phyloP scores from a whole-genome alignment of 192 early-diverging fungal genomes.

The Rhizoclosmatium sp. region DNA sequence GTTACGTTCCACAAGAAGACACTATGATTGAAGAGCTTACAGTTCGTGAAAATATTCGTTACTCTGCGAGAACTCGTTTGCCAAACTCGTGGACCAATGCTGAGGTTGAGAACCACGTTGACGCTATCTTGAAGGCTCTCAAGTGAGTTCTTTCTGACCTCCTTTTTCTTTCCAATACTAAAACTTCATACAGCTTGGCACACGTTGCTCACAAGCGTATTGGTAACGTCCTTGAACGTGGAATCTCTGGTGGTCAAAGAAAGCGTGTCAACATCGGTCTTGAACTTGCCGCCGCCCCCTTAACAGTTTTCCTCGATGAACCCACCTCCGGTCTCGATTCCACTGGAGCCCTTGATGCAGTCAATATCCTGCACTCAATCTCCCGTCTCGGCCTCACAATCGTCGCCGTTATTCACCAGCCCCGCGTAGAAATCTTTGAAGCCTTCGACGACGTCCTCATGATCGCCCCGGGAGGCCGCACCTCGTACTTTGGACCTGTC shows the following conservation, averaged over 20 bases:
- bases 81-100: constrained; percentile 66
- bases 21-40: constrained; percentile 61
- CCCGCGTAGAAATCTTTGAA: constrained; percentile 75
- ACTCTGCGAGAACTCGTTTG: constrained; percentile 81
- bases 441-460: constrained; percentile 89
- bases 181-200: constrained; percentile 20
- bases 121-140: constrained; percentile 73
- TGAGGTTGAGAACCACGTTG: constrained; percentile 76
- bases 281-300: constrained; percentile 83
- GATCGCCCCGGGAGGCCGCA: constrained; percentile 79
- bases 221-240: constrained; percentile 75
- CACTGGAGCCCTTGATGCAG: constrained; percentile 71
- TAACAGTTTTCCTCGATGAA: constrained; percentile 85
- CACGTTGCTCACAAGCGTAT: constrained; percentile 53
- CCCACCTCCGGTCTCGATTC: constrained; percentile 82
- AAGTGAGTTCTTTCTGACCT: constrained; percentile 57
- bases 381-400: constrained; percentile 66
- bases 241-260: constrained; percentile 86
- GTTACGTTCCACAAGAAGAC: constrained; percentile 54
- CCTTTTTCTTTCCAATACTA: constrained; percentile 24
- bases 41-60: constrained; percentile 78
- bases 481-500: constrained; percentile 76
- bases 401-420: constrained; percentile 74
- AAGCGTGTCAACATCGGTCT: constrained; percentile 86
- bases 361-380: constrained; percentile 60